These are phyloP conservation scores for Breviolum minutum DNA, from an alignment of 73 alveolate species.

Conservation along the genomic window DNA sequence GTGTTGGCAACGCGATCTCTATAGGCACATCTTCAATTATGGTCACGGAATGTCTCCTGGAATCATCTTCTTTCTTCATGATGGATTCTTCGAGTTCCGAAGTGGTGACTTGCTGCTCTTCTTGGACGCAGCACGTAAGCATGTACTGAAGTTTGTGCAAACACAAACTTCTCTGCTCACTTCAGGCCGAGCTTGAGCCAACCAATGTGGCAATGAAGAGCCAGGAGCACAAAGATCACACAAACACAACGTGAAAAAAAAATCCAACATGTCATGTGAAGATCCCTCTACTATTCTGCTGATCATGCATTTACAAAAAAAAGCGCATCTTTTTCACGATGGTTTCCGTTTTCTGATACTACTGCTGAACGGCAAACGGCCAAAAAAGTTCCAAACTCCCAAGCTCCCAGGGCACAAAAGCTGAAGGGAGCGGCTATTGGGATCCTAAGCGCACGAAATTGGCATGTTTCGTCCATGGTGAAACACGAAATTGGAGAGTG, in stretches of 20 bases:
- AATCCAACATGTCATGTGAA: not conserved
- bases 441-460: slow-evolving; percentile 11
- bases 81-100: not conserved
- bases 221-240: not conserved
- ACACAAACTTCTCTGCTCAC: not conserved
- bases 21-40: not conserved
- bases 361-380: too few relatives aligned
- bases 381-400: too few relatives aligned
- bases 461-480: not conserved
- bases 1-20: not conserved
- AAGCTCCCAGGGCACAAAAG: slow-evolving; percentile 10
- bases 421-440: slow-evolving; percentile 55
- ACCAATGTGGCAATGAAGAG: not conserved
- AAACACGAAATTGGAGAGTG: not conserved
- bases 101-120: not conserved
- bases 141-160: not conserved
- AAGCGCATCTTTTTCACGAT: too few relatives aligned
- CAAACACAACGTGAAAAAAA: not conserved
- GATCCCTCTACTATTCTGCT: too few relatives aligned
- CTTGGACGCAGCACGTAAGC: not conserved
- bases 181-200: slow-evolving; percentile 22
- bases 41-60: not conserved
- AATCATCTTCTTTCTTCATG: not conserved
- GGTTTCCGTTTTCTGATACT: too few relatives aligned
- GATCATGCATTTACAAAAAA: too few relatives aligned